Evolutionary conservation across 2,329 filamentous ascomycete species (phyloP), one percentile per base, ranked within the genome.

Genomic region (Pseudogymnoascus sp.): DNA sequence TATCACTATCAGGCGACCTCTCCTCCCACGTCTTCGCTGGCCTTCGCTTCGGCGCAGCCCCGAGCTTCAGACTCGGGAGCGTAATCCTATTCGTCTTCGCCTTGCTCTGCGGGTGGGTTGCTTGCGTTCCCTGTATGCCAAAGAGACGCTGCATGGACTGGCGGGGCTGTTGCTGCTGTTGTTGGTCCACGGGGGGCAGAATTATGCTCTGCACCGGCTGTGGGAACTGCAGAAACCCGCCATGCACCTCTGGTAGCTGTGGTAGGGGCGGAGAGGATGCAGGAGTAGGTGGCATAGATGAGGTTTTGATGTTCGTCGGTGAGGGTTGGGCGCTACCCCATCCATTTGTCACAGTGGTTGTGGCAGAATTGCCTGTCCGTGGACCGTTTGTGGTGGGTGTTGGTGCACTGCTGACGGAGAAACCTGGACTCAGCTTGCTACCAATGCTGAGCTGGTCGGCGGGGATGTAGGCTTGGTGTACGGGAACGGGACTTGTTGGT

Each of bases 391-490:
- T 55, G 10, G 49, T 55, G 16, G 49, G 49, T 19, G 49, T 55
- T 14, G n/a, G 29, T 4, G 49, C 49, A 6, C 14, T 31, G n/a
- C 49, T 55, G 2, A 26, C 49, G 4, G 49, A 55, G 49, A 55
- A 55, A 11, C 29, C 49, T 35, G 49, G 49, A 29, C 49, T 35
- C 49, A 55, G n/a, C 29, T 55, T 55, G n/a, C 49, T 55, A 11
- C 58, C 58, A 5, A 60, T 60, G 33, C 35, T 60, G 21, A 60
- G 58, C 33, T 60, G 58, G 12, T 60, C 58, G 35, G 33, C 38
- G 16, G 58, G 58, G 2, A 60, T 60, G 12, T 60, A 60, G 14
- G 58, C 58, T 7, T 60, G 58, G 58, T 60, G 58, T 8, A 60
- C 58, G 4, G 58, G 58, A 4, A 60, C 35, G 14, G 58, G 58